These are phyloP conservation scores for Microsporum canis DNA, from an alignment of 2,329 filamentous ascomycete genomes.

Conservation along the genomic window DNA sequence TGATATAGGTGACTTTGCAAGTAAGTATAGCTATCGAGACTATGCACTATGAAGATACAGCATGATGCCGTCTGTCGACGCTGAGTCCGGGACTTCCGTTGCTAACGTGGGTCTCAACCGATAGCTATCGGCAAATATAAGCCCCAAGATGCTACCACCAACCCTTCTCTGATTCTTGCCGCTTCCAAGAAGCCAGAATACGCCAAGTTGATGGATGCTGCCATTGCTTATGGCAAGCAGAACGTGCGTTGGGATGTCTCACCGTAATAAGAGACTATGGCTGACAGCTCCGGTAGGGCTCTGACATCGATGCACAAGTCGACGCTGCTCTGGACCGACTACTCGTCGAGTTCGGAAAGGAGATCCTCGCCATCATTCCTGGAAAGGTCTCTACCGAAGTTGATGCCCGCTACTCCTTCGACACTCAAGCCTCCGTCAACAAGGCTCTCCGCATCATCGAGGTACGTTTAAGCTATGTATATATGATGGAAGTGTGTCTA, in stretches of 20 bases:
- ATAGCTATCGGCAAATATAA: constrained; percentile 98
- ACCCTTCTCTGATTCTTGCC: constrained; percentile 95
- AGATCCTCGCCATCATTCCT: constrained; percentile 93
- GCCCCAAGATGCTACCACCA: constrained; percentile 99
- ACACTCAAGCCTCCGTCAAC: constrained; percentile 78
- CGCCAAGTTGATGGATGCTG: constrained; percentile 76
- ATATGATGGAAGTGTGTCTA: neutral
- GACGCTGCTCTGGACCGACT: constrained; percentile 86
- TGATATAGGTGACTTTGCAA: constrained; percentile 59
- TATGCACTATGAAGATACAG: too few relatives aligned
- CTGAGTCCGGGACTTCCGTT: neutral
- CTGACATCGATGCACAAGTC: constrained; percentile 64
- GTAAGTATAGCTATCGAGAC: constrained; percentile 41
- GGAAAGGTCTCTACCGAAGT: constrained; percentile 99
- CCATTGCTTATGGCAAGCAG: constrained; percentile 75
- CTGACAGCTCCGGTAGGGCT: constrained; percentile 33
- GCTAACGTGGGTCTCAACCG: constrained; percentile 19
- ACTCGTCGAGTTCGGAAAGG: constrained; percentile 93
- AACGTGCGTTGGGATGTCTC: constrained; percentile 39
- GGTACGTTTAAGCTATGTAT: constrained; percentile 42
- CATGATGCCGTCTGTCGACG: constrained; percentile 17
- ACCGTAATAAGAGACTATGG: neutral
- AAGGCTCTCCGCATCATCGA: constrained; percentile 98
- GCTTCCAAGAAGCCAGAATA: constrained; percentile 98
- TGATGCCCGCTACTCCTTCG: constrained; percentile 90